These are phyloP conservation scores for Pseudogymnoascus sp. DNA, from an alignment of 2,329 filamentous ascomycete species.

Conservation along the genomic window DNA sequence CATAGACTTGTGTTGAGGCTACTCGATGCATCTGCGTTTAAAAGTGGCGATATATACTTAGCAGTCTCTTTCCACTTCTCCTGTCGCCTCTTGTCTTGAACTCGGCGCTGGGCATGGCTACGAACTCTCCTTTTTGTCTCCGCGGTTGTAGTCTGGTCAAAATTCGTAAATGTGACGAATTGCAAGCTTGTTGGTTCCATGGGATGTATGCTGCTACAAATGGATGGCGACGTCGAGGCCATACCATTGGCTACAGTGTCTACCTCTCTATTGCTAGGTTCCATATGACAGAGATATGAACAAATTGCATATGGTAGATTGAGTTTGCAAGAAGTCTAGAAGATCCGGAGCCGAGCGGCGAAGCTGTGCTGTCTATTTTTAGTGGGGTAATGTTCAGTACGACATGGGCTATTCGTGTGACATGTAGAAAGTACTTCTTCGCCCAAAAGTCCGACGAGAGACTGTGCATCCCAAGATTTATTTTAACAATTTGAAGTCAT, in stretches of 20 bases:
- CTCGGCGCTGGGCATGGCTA: conserved; percentile 11
- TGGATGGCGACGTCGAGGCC: background rate
- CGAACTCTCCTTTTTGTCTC: conserved; percentile 12
- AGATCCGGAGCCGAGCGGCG: background rate
- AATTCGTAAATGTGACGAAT: conserved; percentile 13
- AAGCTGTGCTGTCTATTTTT: background rate
- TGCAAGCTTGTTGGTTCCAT: background rate
- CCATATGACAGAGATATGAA: background rate
- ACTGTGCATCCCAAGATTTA: too few relatives aligned
- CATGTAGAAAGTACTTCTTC: too few relatives aligned
- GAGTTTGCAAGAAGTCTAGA: background rate
- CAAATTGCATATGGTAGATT: background rate
- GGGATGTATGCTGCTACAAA: background rate
- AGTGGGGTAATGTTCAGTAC: background rate
- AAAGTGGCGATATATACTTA: conserved; percentile 6
- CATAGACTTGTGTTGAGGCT: background rate
- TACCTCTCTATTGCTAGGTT: background rate
- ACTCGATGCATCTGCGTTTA: background rate
- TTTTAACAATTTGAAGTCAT: too few relatives aligned
- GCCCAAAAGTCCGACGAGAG: too few relatives aligned
- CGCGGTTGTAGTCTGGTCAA: conserved; percentile 8
- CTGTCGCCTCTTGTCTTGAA: conserved; percentile 8
- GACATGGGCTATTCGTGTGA: too few relatives aligned
- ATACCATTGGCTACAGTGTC: background rate
- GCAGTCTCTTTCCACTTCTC: background rate